Evolutionary conservation across 1,284 basidiomycete species (phyloP), one percentile per base, ranked within the genome.

Genomic region (Puccinia novopanici): DNA sequence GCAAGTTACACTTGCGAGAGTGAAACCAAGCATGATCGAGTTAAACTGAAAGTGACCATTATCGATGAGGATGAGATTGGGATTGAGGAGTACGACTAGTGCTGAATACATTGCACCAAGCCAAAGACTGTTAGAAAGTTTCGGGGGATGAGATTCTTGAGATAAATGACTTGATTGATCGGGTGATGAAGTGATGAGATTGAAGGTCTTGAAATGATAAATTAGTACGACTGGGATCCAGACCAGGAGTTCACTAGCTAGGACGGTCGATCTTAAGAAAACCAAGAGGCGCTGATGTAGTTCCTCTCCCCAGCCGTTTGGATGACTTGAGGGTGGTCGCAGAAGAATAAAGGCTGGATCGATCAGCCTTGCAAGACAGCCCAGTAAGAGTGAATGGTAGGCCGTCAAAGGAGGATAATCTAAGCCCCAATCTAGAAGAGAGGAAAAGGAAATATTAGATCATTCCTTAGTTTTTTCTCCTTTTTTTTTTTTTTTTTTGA

Each of bases 31-130:
- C 92, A 94, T 94, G 81, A 94, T 89, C 5, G 92, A 92, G 84
- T 94, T 95, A 84, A 93, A 87, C 79, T 97, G 95, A 83, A 97
- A 97, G 84, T 97, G 94, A 0, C 95, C 95, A 84, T 91, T 92
- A 86, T 97, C 94, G 82, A 97, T 89, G 24, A 96, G 87, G 34
- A 95, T 87, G 45, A 96, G 87, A 0, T 92, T 90, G 1, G 95
- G 95, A 63, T 57, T 59, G 24, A 83, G 24, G 15, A 65, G 40
- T 42, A 48, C 22, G 50, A 74, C 42, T 17, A 75, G 50, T 13
- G 42, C 42, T 2, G 63, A 67, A 55, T 74, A 63, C 9, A 72
- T 30, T 24, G 57, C 81, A 67, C 68, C 57, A 50, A 17, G 50
- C 59, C 73, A 48, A 27, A 37, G 4, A 12, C 37, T 19, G 12